Evolutionary conservation across 768 basidiomycete species (phyloP).

Genomic region (Mycena olivaceomarginata): DNA sequence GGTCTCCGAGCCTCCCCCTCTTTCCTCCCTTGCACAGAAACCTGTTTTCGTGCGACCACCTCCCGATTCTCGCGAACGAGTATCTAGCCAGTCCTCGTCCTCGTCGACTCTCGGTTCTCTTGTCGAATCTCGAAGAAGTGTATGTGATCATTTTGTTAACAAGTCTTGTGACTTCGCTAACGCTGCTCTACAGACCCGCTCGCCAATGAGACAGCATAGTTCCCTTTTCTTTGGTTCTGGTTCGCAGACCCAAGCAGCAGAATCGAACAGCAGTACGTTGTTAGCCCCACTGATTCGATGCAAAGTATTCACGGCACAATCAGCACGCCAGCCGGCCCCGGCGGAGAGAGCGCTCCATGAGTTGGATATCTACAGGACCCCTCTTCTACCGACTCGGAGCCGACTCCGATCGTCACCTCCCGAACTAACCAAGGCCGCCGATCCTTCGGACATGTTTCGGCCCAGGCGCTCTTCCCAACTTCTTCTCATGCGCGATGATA

Average conservation of each 20-base stretch:
- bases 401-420: constrained; percentile 61
- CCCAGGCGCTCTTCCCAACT: constrained; percentile 65
- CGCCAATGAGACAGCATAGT: constrained; percentile 71
- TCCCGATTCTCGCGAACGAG: constrained; percentile 51
- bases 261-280: constrained; percentile 55
- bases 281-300: constrained; percentile 11
- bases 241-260: constrained; percentile 55
- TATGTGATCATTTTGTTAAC: constrained; percentile 55
- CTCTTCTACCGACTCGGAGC: constrained; percentile 79
- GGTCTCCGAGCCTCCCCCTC: constrained; percentile 81
- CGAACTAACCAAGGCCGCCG: constrained; percentile 58
- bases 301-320: constrained; percentile 30
- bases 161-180: constrained; percentile 17
- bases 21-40: constrained; percentile 76
- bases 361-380: constrained; percentile 87
- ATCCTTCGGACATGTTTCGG: constrained; percentile 79
- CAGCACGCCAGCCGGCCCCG: constrained; percentile 63
- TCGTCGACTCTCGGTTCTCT: constrained; percentile 74
- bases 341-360: constrained; percentile 84
- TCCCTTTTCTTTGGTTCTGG: constrained; percentile 69
- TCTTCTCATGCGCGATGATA: constrained; percentile 78
- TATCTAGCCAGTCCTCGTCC: constrained; percentile 58
- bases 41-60: constrained; percentile 85
- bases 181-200: constrained; percentile 61
- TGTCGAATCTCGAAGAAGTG: constrained; percentile 72